Conservation (phyloP, 2,329 filamentous ascomycete genomes). For the Ilyonectria destructans region DNA sequence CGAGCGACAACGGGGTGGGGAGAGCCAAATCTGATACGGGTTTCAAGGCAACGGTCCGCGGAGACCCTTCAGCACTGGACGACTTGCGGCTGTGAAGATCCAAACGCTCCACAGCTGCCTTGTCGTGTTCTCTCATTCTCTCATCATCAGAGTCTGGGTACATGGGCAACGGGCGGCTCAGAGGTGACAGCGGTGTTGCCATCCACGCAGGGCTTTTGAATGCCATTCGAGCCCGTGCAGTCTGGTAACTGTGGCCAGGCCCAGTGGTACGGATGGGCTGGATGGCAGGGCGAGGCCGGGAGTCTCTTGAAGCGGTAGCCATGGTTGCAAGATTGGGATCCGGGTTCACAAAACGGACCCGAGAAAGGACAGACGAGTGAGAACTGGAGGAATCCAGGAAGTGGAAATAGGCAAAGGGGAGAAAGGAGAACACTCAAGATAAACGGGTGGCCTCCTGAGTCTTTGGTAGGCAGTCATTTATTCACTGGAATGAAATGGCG, state of each 20-base stretch:
- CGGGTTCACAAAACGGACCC: neutral
- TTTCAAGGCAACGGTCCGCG: slow-evolving; percentile 34
- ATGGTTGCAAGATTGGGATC: slow-evolving; percentile 26
- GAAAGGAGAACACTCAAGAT: slow-evolving; percentile 1
- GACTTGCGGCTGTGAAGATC: slow-evolving; percentile 31
- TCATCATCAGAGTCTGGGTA: slow-evolving; percentile 40
- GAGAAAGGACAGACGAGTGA: neutral
- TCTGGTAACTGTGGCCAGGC: slow-evolving; percentile 32
- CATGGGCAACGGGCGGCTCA: slow-evolving; percentile 35
- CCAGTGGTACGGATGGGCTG: slow-evolving; percentile 45
- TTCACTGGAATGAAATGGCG: slow-evolving; percentile 45
- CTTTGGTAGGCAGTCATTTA: slow-evolving; percentile 26
- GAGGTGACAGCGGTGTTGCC: slow-evolving; percentile 42
- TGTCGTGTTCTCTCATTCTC: slow-evolving; percentile 39
- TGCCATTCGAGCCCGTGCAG: slow-evolving; percentile 30
- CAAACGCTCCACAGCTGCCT: slow-evolving; percentile 33
- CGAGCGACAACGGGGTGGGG: slow-evolving; percentile 27
- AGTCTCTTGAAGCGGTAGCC: slow-evolving; percentile 38
- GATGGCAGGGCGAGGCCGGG: slow-evolving; percentile 41
- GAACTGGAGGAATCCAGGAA: neutral
- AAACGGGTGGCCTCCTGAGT: slow-evolving; percentile 13
- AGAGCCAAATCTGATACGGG: slow-evolving; percentile 37
- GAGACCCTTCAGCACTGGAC: slow-evolving; percentile 27
- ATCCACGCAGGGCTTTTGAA: slow-evolving; percentile 45
- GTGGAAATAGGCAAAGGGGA: neutral